Base-by-base conservation (phyloP, 768 basidiomycete species). In the Hebeloma cylindrosporum region DNA sequence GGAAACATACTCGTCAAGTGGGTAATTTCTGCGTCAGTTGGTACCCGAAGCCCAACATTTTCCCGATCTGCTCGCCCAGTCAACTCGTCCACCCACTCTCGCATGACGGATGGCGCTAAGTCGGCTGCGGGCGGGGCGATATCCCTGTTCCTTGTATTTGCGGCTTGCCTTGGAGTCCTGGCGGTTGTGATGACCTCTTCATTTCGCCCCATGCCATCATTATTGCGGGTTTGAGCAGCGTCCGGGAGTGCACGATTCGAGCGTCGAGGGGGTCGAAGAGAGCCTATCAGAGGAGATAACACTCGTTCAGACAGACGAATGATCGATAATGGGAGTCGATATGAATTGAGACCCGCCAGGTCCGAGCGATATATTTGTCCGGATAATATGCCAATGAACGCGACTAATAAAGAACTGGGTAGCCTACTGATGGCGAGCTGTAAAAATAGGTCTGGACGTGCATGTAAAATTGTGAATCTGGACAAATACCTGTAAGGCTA, bases 331-430 rank as follows among this genome's bases (percentile, higher is more conserved):
- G 93, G 80, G 20, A 95, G 63, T 18, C 93, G 82, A 71, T 90
- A 94, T 3, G 76, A 64, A 57, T 93, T 93, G 38, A 93, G 73
- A 42, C 80, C 80, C 13, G 88, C 75, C 11, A 92, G 58, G 59
- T 93, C 91, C 6, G 91, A 85, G 28, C 91, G 85, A 61, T 94
- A 95, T 26, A 91, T 67, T 54, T 83, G 79, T 1, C 93, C 91
- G 5, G 79, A 67, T 7, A 86, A 51, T 5, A 92, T 48, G 17
- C 93, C 93, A 25, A 88, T 65, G 20, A 74, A 49, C 1, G 85
- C 77, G 2, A 80, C 75, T 1, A 79, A 69, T 6, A 76, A 64
- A 5, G 90, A 89, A 2, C 81, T 74, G 1, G 89, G 90, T 8
- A 80, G 60, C 17, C 80, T 79, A 14, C 79, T 80, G 25, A 88